These are phyloP conservation scores for Amorphotheca resinae DNA, from an alignment of 495 filamentous ascomycete species.

Conservation along the genomic window DNA sequence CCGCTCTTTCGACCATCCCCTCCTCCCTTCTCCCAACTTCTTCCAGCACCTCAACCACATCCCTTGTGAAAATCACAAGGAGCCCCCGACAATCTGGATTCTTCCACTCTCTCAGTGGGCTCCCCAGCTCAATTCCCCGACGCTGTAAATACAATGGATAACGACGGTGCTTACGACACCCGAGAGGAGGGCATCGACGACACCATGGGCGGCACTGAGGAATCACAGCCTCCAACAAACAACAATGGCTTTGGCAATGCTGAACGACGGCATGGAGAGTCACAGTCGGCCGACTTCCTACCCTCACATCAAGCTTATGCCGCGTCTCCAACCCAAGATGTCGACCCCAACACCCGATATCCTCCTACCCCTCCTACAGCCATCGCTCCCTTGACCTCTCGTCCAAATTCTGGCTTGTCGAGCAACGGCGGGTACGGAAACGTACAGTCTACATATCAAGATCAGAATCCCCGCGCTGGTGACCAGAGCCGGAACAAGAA, in stretches of 20 bases:
- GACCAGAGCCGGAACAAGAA: conserved; percentile 25
- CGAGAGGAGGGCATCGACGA: conserved; percentile 14
- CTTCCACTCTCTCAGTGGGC: conserved; percentile 33
- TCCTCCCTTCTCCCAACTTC: not conserved
- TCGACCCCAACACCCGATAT: conserved; percentile 18
- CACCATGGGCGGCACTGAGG: conserved; percentile 14
- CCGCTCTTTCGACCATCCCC: not conserved
- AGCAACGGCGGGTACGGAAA: conserved; percentile 27
- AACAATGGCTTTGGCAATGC: conserved; percentile 7
- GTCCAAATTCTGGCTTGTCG: conserved; percentile 39
- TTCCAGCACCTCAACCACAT: not conserved
- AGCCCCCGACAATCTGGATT: conserved; percentile 31
- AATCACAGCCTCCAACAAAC: conserved; percentile 18
- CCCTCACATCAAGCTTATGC: conserved; percentile 13
- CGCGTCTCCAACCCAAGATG: conserved; percentile 16
- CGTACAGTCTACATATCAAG: conserved; percentile 18
- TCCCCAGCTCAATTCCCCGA: conserved; percentile 38
- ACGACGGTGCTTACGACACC: conserved; percentile 10
- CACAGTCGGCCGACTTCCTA: conserved; percentile 19
- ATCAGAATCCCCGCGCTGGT: conserved; percentile 18
- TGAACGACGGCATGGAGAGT: conserved; percentile 12
- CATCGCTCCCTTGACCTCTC: conserved; percentile 15
- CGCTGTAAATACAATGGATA: conserved; percentile 37
- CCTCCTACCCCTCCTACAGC: conserved; percentile 18
- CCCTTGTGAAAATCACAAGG: not conserved